A percentile compares a stretch with the other conserved stretches of the same genome.
Conservation (phyloP, 352 stramenopile genomes). For the Thraustotheca clavata region DNA sequence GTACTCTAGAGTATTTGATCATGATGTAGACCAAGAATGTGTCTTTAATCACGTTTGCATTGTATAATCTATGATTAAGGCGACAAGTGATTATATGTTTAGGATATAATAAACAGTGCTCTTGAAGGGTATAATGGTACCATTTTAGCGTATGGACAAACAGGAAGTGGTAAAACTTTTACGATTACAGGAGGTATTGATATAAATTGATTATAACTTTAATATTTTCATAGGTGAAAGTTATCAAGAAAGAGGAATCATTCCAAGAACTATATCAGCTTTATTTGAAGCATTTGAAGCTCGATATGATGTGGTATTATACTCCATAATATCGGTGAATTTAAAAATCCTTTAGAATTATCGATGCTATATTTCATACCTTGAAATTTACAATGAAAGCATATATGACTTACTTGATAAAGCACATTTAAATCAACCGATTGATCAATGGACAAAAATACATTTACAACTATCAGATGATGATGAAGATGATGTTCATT, state of each 20-base stretch:
- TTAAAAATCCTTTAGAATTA: constrained; percentile 29
- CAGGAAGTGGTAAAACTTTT: constrained; percentile 65
- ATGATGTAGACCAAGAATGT: constrained; percentile 50
- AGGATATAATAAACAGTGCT: constrained; percentile 64
- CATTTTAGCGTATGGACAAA: constrained; percentile 64
- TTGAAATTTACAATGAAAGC: constrained; percentile 97
- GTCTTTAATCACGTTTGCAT: constrained; percentile 60
- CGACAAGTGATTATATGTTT: background rate
- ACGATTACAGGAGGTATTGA: constrained; percentile 48
- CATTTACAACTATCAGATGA: constrained; percentile 52
- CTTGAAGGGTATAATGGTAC: constrained; percentile 68
- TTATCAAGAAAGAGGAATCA: constrained; percentile 93
- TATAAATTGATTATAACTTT: background rate
- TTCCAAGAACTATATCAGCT: constrained; percentile 88
- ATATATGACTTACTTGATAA: constrained; percentile 88
- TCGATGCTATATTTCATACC: constrained; percentile 90
- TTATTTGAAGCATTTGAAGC: constrained; percentile 86
- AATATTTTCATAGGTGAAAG: constrained; percentile 49
- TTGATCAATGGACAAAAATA: constrained; percentile 75
- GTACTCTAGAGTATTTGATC: constrained; percentile 63
- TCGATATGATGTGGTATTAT: constrained; percentile 30
- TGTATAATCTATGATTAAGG: constrained; percentile 24
- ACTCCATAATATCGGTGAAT: too few relatives aligned
- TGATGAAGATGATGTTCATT: constrained; percentile 72
- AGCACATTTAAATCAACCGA: constrained; percentile 55